Conservation (phyloP, 1,139 yeast species). For the Debaryomycetaceae sp. region DNA sequence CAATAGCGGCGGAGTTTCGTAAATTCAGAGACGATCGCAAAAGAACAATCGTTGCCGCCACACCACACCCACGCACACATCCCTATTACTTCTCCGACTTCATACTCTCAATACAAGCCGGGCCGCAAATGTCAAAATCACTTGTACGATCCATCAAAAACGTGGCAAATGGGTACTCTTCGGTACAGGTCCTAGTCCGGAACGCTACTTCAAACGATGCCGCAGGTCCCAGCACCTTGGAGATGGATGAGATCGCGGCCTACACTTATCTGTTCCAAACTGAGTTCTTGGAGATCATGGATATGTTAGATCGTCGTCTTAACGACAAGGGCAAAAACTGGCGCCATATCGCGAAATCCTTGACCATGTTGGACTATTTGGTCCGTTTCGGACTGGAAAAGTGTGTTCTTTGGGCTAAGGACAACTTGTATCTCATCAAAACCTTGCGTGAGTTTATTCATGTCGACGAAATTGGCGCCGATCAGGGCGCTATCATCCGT, state of each 20-base stretch:
- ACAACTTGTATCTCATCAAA: slow-evolving; percentile 79
- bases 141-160: slow-evolving; percentile 83
- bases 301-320: slow-evolving; percentile 84
- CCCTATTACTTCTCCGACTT: too few species aligned
- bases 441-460: slow-evolving; percentile 87
- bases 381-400: slow-evolving; percentile 84
- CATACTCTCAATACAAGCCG: background rate
- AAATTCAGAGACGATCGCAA: too few species aligned
- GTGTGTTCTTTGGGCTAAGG: slow-evolving; percentile 90
- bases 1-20: too few species aligned
- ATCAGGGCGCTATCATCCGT: slow-evolving; percentile 84
- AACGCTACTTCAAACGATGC: slow-evolving; percentile 91
- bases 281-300: slow-evolving; percentile 87
- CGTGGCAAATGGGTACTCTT: slow-evolving; percentile 85
- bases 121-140: slow-evolving; percentile 46
- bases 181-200: slow-evolving; percentile 79
- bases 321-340: slow-evolving; percentile 97
- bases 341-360: slow-evolving; percentile 91
- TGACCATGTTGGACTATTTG: slow-evolving; percentile 80
- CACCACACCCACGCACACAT: background rate
- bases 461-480: slow-evolving; percentile 68
- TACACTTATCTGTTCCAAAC: slow-evolving; percentile 61
- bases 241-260: slow-evolving; percentile 77
- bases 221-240: slow-evolving; percentile 70
- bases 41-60: too few species aligned